Evolutionary conservation across 768 basidiomycete species (phyloP).

Genomic region (Boletus tylopilopsis): DNA sequence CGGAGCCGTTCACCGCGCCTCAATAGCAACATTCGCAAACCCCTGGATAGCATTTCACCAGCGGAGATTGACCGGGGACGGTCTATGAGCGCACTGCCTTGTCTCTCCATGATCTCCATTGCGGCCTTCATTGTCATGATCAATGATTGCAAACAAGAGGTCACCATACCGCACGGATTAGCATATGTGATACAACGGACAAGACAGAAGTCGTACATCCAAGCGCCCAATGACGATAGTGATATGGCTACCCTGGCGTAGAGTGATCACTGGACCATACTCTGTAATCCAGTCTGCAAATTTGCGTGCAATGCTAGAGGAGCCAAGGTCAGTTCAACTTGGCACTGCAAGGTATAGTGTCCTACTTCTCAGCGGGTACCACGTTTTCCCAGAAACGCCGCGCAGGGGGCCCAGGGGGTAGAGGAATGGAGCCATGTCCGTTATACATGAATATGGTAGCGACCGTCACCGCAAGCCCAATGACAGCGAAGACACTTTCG

Average conservation of each 20-base stretch:
- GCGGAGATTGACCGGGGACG: constrained; percentile 50
- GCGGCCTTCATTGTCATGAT: constrained; percentile 39
- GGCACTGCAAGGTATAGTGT: not conserved
- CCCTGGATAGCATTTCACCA: constrained; percentile 49
- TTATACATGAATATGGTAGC: constrained; percentile 1
- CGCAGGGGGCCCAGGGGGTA: constrained; percentile 27
- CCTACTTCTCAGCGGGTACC: constrained; percentile 20
- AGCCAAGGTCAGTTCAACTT: not conserved
- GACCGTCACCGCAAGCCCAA: not conserved
- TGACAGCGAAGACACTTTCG: too few species aligned
- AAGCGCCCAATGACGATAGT: constrained; percentile 20
- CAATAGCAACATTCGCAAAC: constrained; percentile 50
- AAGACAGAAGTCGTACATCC: constrained; percentile 10
- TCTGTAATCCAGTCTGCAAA: constrained; percentile 51
- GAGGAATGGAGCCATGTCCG: constrained; percentile 7
- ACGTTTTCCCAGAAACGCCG: constrained; percentile 23
- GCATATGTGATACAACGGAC: not conserved
- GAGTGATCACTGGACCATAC: constrained; percentile 55
- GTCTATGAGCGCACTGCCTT: constrained; percentile 46
- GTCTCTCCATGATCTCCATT: constrained; percentile 57
- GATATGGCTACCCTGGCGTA: constrained; percentile 41
- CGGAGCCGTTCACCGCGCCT: constrained; percentile 50
- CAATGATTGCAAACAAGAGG: not conserved
- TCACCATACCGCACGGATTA: not conserved
- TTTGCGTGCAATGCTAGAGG: constrained; percentile 13